phyloP scores from a whole-genome alignment of 2,329 filamentous ascomycete genomes.

The Ceratocystis cubensis region DNA sequence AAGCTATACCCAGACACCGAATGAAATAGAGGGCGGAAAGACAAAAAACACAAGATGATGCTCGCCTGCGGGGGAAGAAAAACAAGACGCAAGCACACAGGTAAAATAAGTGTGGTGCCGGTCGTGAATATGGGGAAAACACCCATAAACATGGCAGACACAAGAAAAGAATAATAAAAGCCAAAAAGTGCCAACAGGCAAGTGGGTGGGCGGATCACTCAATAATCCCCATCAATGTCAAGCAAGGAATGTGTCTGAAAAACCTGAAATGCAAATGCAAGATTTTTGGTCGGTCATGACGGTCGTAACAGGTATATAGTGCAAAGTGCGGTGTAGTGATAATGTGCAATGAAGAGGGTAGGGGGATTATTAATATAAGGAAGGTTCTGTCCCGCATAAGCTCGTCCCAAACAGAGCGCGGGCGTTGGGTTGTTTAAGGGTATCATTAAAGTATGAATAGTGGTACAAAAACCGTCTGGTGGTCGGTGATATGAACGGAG shows the following conservation, averaged over 20 bases:
- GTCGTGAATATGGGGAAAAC: background rate
- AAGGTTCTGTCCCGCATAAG: slow-evolving; percentile 18
- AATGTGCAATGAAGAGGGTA: slow-evolving; percentile 4
- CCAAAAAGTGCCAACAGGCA: slow-evolving; percentile 1
- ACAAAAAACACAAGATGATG: background rate
- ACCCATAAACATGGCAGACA: background rate
- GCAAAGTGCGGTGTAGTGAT: slow-evolving; percentile 8
- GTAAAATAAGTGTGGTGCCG: background rate
- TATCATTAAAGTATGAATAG: slow-evolving; percentile 17
- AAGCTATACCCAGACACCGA: slow-evolving; percentile 10
- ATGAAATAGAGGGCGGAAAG: background rate
- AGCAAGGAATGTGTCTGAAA: slow-evolving; percentile 21
- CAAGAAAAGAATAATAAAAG: background rate
- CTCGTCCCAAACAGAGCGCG: slow-evolving; percentile 13
- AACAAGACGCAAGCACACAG: slow-evolving; percentile 10
- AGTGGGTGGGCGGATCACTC: background rate
- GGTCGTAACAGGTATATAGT: slow-evolving; percentile 20
- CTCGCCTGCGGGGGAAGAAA: slow-evolving; percentile 2
- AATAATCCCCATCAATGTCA: slow-evolving; percentile 8
- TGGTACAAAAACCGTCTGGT: slow-evolving; percentile 15
- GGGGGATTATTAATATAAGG: slow-evolving; percentile 7
- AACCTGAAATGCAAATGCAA: slow-evolving; percentile 19
- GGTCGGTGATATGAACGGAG: background rate
- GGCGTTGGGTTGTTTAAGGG: slow-evolving; percentile 16
- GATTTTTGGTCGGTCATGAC: slow-evolving; percentile 22